phyloP scores from a whole-genome alignment of 306 rosid species.

The Abrus pulchellus region DNA sequence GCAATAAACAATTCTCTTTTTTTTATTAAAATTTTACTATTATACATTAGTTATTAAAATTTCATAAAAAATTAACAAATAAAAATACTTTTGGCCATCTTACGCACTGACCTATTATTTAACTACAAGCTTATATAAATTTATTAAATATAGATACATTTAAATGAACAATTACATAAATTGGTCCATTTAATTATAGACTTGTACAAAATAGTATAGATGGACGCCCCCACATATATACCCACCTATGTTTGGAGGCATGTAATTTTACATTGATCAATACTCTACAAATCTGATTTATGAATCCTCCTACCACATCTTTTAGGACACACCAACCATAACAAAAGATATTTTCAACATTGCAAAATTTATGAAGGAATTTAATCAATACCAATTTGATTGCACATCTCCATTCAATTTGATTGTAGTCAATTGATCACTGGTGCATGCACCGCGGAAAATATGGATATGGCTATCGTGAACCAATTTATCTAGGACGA shows the following conservation, averaged over 20 bases:
- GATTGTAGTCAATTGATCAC: constrained; percentile 20
- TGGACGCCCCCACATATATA: no score
- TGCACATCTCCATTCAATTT: constrained; percentile 39
- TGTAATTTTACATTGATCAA: constrained; percentile 1
- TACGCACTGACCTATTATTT: no score
- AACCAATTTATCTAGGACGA: constrained; percentile 35
- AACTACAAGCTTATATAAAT: no score
- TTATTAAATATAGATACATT: no score
- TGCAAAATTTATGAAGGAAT: neutral
- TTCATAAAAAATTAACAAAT: no score
- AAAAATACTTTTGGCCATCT: no score
- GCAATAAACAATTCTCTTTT: no score
- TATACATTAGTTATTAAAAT: no score
- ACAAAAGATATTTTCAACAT: neutral
- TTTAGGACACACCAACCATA: constrained; percentile 24
- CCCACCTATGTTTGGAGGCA: neutral
- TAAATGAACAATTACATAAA: no score
- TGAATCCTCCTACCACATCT: constrained; percentile 3
- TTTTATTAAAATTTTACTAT: no score
- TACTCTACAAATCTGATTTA: neutral
- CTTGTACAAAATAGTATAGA: no score
- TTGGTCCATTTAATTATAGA: no score
- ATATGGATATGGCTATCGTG: neutral
- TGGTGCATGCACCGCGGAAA: constrained; percentile 48
- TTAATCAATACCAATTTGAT: constrained; percentile 6